Percentiles rank a stretch among this genome's conserved stretches.
These are phyloP conservation scores for Tremellales sp. DNA, from an alignment of 1,284 basidiomycete species.

Conservation along the genomic window DNA sequence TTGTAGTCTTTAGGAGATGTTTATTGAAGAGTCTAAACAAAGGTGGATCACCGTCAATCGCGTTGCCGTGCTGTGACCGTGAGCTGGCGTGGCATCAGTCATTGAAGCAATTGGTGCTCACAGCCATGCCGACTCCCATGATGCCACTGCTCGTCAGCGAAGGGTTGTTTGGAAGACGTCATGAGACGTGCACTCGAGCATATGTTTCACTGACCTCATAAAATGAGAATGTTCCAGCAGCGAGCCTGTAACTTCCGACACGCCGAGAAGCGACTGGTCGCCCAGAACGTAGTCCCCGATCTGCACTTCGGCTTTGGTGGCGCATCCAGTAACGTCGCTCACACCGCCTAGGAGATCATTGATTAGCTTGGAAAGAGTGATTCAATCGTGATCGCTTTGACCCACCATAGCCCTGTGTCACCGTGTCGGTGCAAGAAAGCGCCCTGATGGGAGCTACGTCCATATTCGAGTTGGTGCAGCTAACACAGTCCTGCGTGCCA, in stretches of 20 bases:
- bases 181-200: neutral
- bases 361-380: too few species aligned
- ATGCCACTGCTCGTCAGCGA: too few species aligned
- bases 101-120: neutral
- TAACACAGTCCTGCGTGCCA: neutral
- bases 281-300: constrained; percentile 2
- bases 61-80: neutral
- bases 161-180: too few species aligned
- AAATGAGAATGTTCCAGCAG: neutral
- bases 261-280: neutral
- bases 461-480: constrained; percentile 1
- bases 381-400: too few species aligned
- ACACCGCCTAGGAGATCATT: too few species aligned
- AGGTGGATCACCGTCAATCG: neutral
- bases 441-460: neutral
- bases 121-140: constrained; percentile 1
- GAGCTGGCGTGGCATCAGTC: neutral
- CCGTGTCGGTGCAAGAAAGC: too few species aligned
- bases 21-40: constrained; percentile 3
- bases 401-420: too few species aligned
- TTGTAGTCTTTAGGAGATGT: constrained; percentile 4
- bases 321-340: too few species aligned
- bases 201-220: constrained; percentile 3
- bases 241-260: neutral
- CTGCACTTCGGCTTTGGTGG: too few species aligned